Evolutionary conservation across 805 yeast species (phyloP).

Genomic region (Spathaspora hagerdaliae): DNA sequence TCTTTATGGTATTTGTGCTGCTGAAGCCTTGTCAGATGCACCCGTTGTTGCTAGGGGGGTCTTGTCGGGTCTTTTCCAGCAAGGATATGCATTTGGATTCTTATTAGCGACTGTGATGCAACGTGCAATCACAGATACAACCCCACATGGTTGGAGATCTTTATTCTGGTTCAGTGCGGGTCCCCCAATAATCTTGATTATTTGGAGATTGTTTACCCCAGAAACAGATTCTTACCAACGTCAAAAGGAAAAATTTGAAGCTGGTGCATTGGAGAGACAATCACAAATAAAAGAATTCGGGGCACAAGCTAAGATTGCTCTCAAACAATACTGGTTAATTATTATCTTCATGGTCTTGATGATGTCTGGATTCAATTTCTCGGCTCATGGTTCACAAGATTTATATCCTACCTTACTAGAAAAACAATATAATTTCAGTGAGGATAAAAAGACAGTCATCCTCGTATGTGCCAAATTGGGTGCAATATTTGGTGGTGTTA

Average conservation of each 20-base stretch:
- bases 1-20: slow-evolving; percentile 58
- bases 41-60: slow-evolving; percentile 58
- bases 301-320: slow-evolving; percentile 10
- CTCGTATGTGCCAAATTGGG: slow-evolving; percentile 64
- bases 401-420: slow-evolving; percentile 61
- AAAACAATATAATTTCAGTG: slow-evolving; percentile 45
- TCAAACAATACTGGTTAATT: slow-evolving; percentile 28
- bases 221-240: slow-evolving; percentile 53
- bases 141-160: slow-evolving; percentile 61
- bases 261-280: slow-evolving; percentile 8
- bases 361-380: slow-evolving; percentile 68
- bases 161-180: slow-evolving; percentile 74
- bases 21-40: slow-evolving; percentile 62
- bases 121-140: slow-evolving; percentile 47
- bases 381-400: slow-evolving; percentile 75
- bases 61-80: slow-evolving; percentile 57
- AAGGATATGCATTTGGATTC: slow-evolving; percentile 64
- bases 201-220: slow-evolving; percentile 55
- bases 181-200: slow-evolving; percentile 53
- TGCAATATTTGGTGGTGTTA: slow-evolving; percentile 61
- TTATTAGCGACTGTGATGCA: slow-evolving; percentile 61
- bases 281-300: slow-evolving; percentile 9
- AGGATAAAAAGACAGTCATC: slow-evolving; percentile 52
- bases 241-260: slow-evolving; percentile 5
- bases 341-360: slow-evolving; percentile 31